Evolutionary conservation across 2,329 filamentous ascomycete species (phyloP).

Genomic region (Botrytis hyacinthi): DNA sequence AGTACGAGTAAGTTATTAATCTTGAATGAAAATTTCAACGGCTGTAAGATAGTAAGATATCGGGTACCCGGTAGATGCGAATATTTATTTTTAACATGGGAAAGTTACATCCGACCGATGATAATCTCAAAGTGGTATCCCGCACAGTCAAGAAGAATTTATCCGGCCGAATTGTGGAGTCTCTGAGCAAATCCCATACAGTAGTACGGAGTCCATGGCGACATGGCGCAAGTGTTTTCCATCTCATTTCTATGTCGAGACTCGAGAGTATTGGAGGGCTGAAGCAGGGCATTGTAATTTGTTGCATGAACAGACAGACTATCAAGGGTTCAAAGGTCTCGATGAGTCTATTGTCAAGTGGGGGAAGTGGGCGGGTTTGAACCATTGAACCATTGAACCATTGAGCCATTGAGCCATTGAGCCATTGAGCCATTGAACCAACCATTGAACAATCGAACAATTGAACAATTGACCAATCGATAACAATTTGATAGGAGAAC

Average conservation of each 20-base stretch:
- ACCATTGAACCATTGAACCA: neutral
- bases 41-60: neutral
- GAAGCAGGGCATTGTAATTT: neutral
- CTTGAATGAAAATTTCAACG: neutral
- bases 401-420: no score
- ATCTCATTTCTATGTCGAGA: neutral
- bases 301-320: neutral
- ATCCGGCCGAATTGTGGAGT: constrained; percentile 8
- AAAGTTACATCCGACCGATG: neutral
- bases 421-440: neutral
- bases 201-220: neutral
- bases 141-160: neutral
- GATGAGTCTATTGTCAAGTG: neutral
- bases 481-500: neutral
- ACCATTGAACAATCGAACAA: neutral
- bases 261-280: no score
- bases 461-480: constrained; percentile 2
- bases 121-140: neutral
- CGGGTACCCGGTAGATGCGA: neutral
- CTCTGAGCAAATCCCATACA: neutral
- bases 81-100: neutral
- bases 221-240: neutral
- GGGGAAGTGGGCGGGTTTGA: neutral
- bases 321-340: neutral
- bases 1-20: neutral